These are phyloP conservation scores for Trichoderma sp. DNA, from an alignment of 2,329 filamentous ascomycete genomes.

Conservation along the genomic window DNA sequence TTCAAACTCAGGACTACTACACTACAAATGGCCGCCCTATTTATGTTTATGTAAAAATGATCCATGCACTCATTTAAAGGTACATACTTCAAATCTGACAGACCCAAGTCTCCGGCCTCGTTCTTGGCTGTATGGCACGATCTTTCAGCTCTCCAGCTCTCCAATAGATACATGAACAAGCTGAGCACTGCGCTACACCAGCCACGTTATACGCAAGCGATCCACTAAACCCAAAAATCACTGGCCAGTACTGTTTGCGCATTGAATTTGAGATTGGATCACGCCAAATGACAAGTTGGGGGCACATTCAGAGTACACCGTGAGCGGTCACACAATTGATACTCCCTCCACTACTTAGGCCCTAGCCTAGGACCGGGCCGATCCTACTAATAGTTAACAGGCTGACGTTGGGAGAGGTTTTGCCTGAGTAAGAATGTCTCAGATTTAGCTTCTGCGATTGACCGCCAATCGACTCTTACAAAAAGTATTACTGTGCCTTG, in stretches of 20 bases:
- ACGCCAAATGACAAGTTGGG: neutral
- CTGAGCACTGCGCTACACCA: neutral
- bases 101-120: neutral
- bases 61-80: neutral
- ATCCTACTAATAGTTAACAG: neutral
- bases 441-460: neutral
- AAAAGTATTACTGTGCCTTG: neutral
- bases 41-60: neutral
- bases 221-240: neutral
- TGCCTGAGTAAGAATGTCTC: conserved; percentile 15
- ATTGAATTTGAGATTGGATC: neutral
- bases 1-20: neutral
- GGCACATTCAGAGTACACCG: neutral
- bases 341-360: neutral
- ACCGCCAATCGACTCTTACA: neutral
- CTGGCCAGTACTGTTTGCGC: neutral
- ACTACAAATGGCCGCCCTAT: neutral
- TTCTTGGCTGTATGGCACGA: neutral
- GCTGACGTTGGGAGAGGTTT: neutral
- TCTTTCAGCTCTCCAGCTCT: conserved; percentile 3
- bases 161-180: neutral
- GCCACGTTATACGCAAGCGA: neutral
- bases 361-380: conserved; percentile 1
- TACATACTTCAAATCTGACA: neutral
- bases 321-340: neutral